Evolutionary conservation across 2,329 filamentous ascomycete genomes (phyloP), one percentile per base, ranked within the genome.

Genomic region (Lachnellula arida): DNA sequence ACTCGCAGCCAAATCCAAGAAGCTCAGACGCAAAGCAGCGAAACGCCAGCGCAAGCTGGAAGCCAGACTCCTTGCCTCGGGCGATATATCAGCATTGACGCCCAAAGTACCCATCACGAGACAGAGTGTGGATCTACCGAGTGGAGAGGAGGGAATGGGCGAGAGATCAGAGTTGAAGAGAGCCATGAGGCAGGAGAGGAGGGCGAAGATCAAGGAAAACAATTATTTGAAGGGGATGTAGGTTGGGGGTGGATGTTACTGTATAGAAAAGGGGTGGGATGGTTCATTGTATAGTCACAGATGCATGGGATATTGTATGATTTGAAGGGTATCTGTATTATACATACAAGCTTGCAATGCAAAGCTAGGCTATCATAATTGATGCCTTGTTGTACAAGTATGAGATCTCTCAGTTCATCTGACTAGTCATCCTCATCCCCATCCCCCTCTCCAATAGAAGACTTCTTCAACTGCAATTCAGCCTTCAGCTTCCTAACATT

Each of bases 181-280:
- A 74, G 85, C 84, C 35, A 85, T 91, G 87, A 81, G 89, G 68
- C 81, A 81, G 71, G 87, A 91, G 76, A 79, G 89, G 70, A 83
- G 86, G 74, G 82, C 81, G 57, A 82, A 80, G 73, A 94, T 94
- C 69, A 93, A 92, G 82, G 89, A 94, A 78, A 75, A 74, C 70
- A 94, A 94, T 75, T 94, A 91, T 80, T 81, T 94, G 74, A 89
- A 87, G 81, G 82, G 84, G 44, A 90, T 92, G 87, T 70, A 60
- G 49, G 48, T 11, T 52, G 44, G 22, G n/a, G 28, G 5, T 47
- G 49, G 47, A 19, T 49, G n/a, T 34, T 49, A 3, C 5, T 35
- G 47, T 5, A 34, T n/a, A 12, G 28, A 11, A 32, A 32, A 19
- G 19, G 9, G 5, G n/a, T 17, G 19, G 35, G 19, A n/a, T 17